Conservation (phyloP, 2,329 filamentous ascomycete species). For the Sporothrix inflata region DNA sequence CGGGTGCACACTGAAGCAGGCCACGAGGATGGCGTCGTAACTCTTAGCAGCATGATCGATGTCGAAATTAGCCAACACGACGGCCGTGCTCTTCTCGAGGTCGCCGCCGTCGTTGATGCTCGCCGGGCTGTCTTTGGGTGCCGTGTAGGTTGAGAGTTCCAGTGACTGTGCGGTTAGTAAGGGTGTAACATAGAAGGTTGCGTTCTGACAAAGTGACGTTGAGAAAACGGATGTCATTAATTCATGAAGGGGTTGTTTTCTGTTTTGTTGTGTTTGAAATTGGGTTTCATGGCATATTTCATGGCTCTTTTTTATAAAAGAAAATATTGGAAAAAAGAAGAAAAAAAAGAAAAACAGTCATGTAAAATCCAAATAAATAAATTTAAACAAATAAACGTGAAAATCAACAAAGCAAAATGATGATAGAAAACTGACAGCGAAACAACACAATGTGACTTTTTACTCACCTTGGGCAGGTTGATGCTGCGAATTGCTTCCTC, state of each 20-base stretch:
- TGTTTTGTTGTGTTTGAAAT: too few relatives aligned
- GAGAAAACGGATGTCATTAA: not conserved
- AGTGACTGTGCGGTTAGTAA: slow-evolving; percentile 43
- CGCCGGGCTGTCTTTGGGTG: slow-evolving; percentile 61
- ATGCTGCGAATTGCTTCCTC: slow-evolving; percentile 52
- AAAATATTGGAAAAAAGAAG: not conserved
- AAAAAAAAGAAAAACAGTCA: not conserved
- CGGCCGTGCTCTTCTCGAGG: slow-evolving; percentile 63
- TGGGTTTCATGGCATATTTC: too few relatives aligned
- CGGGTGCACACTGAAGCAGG: slow-evolving; percentile 85
- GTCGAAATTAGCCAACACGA: slow-evolving; percentile 61
- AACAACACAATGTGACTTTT: not conserved
- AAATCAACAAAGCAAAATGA: too few relatives aligned
- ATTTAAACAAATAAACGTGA: too few relatives aligned
- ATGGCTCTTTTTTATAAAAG: not conserved
- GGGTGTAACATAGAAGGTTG: not conserved
- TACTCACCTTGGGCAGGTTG: slow-evolving; percentile 44
- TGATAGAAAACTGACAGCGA: too few relatives aligned
- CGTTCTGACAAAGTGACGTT: not conserved
- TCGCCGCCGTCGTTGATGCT: slow-evolving; percentile 80
- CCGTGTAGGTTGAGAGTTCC: slow-evolving; percentile 67
- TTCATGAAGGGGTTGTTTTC: not conserved
- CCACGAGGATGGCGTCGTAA: slow-evolving; percentile 80
- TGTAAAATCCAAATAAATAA: not conserved
- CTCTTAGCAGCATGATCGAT: slow-evolving; percentile 42